Base-by-base conservation (phyloP, 1,284 basidiomycete species). In the Ganoderma meredithae region DNA sequence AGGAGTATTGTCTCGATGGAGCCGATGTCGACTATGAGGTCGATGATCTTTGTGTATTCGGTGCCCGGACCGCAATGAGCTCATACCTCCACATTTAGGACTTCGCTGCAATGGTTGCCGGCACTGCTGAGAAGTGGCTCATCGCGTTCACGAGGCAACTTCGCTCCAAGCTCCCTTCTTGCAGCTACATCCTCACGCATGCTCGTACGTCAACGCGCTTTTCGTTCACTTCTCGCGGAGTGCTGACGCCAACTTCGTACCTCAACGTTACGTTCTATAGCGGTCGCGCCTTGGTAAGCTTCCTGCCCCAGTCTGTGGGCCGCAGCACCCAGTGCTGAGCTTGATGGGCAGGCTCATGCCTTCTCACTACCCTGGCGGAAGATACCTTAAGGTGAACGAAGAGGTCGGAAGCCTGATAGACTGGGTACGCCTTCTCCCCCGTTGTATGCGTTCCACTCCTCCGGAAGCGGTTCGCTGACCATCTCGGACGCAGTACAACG, bases 21-120 rank as follows among this genome's bases (percentile, higher is more conserved):
- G 78, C 88, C 44, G 87, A 89, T 62, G 81, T 89, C 25, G 87
- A 89, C 75, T 88, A 86, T 60, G 86, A 88, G 77, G 86, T 82
- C 49, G 8, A 73, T 66, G 1, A 22, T 49, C 3, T 36, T 9
- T 9, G 9, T 36, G 36, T 36, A 47, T 22, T 15, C 59, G n/a
- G 25, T 6, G 6, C n/a, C 1, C 41, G 17, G 15, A 17, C 5
- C 10, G 58, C 40, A 39, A 12, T 6, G 27, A 33, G 33, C 47
- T 58, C 15, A 60, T 63, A 15, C 0, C 39, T 31, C 19, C 19
- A 39, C 5, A 17, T 36, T n/a, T 61, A 87, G 86, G 86, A 87
- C 74, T 82, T 86, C 69, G 77, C 77, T 61, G 83, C 84, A 2
- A 79, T 86, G 75, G 77, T 85, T 65, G 75, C 72, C 19, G 79